Percentiles rank a stretch among this genome's conserved stretches.
Conservation (phyloP, 2,329 filamentous ascomycete genomes). For the Penicillium sp. region DNA sequence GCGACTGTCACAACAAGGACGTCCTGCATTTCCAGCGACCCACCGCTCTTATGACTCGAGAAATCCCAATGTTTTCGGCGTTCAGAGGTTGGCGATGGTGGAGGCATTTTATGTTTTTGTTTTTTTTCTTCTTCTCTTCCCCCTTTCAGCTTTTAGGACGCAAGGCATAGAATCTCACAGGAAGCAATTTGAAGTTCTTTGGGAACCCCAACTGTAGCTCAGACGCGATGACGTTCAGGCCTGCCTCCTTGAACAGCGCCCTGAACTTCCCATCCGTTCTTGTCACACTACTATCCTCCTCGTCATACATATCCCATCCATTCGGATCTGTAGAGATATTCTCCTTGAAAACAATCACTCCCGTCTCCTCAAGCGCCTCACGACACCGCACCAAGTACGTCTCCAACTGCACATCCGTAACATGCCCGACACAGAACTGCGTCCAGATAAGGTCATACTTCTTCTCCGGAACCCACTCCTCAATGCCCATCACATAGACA, state of each 20-base stretch:
- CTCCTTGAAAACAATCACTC: constrained; percentile 76
- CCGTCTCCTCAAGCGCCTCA: constrained; percentile 48
- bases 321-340: constrained; percentile 66
- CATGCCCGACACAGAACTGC: constrained; percentile 87
- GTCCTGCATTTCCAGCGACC: background rate
- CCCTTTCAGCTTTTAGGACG: constrained; percentile 50
- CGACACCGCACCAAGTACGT: constrained; percentile 69
- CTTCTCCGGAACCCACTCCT: constrained; percentile 66
- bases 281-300: constrained; percentile 74
- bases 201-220: constrained; percentile 77
- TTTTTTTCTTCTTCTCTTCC: background rate
- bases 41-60: background rate
- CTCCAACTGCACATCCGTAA: constrained; percentile 75
- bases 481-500: constrained; percentile 74
- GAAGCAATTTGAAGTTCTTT: constrained; percentile 64
- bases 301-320: constrained; percentile 73
- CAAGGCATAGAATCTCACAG: constrained; percentile 79
- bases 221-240: constrained; percentile 68
- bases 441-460: constrained; percentile 84
- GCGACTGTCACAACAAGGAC: background rate
- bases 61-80: background rate
- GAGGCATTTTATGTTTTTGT: background rate
- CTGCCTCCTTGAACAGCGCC: constrained; percentile 70
- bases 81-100: background rate
- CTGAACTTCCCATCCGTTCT: constrained; percentile 75